Evolutionary conservation across 2,329 filamentous ascomycete species (phyloP).

Genomic region (Fusarium torulosum): DNA sequence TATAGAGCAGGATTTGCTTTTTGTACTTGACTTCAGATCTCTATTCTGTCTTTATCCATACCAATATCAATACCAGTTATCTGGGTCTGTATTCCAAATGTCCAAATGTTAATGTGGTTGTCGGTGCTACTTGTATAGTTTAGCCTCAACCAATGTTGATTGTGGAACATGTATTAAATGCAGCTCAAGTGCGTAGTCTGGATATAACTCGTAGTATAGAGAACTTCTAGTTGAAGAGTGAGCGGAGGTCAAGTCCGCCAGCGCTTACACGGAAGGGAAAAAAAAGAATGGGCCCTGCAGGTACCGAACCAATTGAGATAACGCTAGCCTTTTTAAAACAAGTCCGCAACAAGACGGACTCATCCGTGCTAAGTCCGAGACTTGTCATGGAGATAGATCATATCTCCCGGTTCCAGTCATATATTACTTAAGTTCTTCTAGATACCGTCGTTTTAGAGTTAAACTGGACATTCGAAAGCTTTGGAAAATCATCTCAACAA

Average conservation of each 20-base stretch:
- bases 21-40: slow-evolving; percentile 9
- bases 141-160: background rate
- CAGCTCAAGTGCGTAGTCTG: too few species aligned
- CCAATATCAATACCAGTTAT: background rate
- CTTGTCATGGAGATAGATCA: slow-evolving; percentile 10
- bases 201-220: too few species aligned
- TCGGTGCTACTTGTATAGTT: too few species aligned
- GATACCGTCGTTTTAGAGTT: background rate
- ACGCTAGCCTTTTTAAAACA: too few species aligned
- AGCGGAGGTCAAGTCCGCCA: background rate
- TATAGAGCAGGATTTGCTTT: slow-evolving; percentile 10
- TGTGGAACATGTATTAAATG: too few species aligned
- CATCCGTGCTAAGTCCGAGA: slow-evolving; percentile 20
- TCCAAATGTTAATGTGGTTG: background rate
- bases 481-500: background rate
- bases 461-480: background rate
- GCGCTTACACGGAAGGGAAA: background rate
- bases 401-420: background rate
- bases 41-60: slow-evolving; percentile 15
- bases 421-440: background rate
- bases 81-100: background rate
- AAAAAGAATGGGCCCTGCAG: background rate
- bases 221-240: too few species aligned
- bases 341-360: slow-evolving; percentile 1
- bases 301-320: background rate